phyloP scores from a whole-genome alignment of 768 basidiomycete genomes.

The Tylopilus felleus region DNA sequence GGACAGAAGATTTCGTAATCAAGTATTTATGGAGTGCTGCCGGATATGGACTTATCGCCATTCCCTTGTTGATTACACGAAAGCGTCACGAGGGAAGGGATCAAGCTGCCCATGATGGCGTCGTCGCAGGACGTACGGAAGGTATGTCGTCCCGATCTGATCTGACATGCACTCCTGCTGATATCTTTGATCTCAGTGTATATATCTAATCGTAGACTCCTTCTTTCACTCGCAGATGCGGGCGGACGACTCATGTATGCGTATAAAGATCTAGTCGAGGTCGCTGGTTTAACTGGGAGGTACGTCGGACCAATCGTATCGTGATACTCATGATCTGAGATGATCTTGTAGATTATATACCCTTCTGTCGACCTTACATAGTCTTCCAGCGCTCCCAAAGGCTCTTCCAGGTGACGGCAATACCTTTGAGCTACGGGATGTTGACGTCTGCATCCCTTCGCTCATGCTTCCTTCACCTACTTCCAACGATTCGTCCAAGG shows the following conservation, averaged over 20 bases:
- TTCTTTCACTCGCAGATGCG: constrained; percentile 94
- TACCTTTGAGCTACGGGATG: constrained; percentile 60
- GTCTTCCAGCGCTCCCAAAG: constrained; percentile 52
- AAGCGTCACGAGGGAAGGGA: constrained; percentile 14
- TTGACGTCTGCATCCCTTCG: constrained; percentile 66
- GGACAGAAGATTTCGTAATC: constrained; percentile 97
- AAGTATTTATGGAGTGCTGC: constrained; percentile 95
- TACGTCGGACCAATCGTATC: not conserved
- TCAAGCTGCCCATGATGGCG: constrained; percentile 23
- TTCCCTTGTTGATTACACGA: constrained; percentile 78
- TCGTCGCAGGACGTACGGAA: constrained; percentile 50
- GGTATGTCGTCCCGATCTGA: constrained; percentile 27
- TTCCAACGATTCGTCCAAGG: constrained; percentile 1
- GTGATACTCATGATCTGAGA: not conserved
- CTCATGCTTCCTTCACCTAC: not conserved
- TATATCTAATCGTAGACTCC: constrained; percentile 86
- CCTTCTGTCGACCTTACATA: constrained; percentile 81
- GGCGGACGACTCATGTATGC: constrained; percentile 96
- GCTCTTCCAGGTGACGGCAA: constrained; percentile 32
- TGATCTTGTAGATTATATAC: constrained; percentile 64
- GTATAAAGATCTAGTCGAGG: constrained; percentile 90
- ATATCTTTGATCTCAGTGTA: constrained; percentile 49
- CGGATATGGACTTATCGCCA: constrained; percentile 88
- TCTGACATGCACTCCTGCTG: not conserved
- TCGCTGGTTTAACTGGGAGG: constrained; percentile 85